phyloP scores from a whole-genome alignment of 805 yeast genomes.

The Wickerhamiella lipophila region DNA sequence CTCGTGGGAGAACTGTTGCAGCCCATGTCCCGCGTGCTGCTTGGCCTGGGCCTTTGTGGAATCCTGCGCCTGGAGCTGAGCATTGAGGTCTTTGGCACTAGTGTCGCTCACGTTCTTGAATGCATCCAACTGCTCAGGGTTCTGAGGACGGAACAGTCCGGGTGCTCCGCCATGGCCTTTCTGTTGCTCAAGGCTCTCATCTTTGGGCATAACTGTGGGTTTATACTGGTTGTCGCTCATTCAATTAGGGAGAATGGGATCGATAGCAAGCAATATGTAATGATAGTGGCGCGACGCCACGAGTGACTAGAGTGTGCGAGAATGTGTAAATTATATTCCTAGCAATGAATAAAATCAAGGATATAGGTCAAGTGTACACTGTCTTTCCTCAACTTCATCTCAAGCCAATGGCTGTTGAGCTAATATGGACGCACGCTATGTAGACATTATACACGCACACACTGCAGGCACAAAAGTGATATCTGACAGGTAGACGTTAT shows the following conservation, averaged over 20 bases:
- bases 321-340: no score
- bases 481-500: no score
- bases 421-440: no score
- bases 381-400: no score
- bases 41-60: slow-evolving; percentile 42
- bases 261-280: not conserved
- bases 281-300: not conserved
- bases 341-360: no score
- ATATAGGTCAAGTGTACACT: no score
- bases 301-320: no score
- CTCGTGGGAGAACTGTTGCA: slow-evolving; percentile 46
- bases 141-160: slow-evolving; percentile 54
- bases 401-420: no score
- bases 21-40: slow-evolving; percentile 4
- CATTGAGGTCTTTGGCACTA: slow-evolving; percentile 47
- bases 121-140: slow-evolving; percentile 53
- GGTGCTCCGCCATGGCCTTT: slow-evolving; percentile 42
- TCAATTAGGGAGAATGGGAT: not conserved
- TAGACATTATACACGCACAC: no score
- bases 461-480: no score
- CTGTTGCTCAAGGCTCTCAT: slow-evolving; percentile 18
- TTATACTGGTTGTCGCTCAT: slow-evolving; percentile 20
- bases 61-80: slow-evolving; percentile 26
- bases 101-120: slow-evolving; percentile 45
- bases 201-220: slow-evolving; percentile 28